phyloP scores from a whole-genome alignment of 2,329 filamentous ascomycete genomes.

The Uncinocarpus reesii region DNA sequence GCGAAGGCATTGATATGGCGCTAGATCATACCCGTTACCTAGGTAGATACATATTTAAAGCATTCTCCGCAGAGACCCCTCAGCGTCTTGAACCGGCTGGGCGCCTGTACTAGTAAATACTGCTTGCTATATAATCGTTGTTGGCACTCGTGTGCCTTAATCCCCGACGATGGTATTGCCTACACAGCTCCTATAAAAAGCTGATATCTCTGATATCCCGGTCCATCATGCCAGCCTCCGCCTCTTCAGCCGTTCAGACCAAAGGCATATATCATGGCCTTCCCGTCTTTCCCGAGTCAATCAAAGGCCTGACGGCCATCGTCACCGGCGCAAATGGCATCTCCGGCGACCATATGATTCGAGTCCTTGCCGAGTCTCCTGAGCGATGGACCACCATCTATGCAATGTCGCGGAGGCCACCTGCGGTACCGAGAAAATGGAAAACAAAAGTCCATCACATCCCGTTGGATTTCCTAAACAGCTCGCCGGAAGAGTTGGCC shows the following conservation, averaged over 20 bases:
- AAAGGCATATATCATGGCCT: conserved; percentile 43
- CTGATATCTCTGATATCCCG: background rate
- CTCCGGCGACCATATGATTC: conserved; percentile 44
- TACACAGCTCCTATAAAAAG: too few species aligned
- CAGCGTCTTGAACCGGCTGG: too few species aligned
- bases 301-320: conserved; percentile 41
- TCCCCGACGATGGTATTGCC: too few species aligned
- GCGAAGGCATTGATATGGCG: too few species aligned
- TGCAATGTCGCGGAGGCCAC: conserved; percentile 40
- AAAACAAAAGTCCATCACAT: conserved; percentile 36
- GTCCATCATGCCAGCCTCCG: background rate
- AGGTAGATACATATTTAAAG: too few species aligned
- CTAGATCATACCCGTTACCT: too few species aligned
- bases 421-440: conserved; percentile 31
- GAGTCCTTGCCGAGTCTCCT: conserved; percentile 39
- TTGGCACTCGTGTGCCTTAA: too few species aligned
- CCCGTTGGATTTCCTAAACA: conserved; percentile 29
- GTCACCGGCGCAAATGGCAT: conserved; percentile 48
- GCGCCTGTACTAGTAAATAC: too few species aligned
- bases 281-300: conserved; percentile 36
- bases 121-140: too few species aligned
- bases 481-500: conserved; percentile 24
- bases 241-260: conserved; percentile 11
- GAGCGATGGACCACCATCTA: conserved; percentile 46
- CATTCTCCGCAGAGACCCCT: too few species aligned